These are phyloP conservation scores for Cercospora janseana DNA, from an alignment of 2,329 filamentous ascomycete genomes.

Conservation along the genomic window DNA sequence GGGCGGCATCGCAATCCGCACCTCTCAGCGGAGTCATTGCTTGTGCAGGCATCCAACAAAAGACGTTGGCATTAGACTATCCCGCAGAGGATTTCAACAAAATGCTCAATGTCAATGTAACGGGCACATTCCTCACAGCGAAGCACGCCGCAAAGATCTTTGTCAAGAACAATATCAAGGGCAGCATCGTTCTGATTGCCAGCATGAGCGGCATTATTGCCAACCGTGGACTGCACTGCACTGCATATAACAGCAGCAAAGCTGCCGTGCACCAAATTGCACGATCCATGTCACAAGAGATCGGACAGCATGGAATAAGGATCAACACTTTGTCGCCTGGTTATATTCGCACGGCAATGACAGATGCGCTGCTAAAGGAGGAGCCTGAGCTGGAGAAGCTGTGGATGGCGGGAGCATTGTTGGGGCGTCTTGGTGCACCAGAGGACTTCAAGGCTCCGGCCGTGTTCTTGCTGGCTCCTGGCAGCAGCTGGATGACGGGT, in stretches of 20 bases:
- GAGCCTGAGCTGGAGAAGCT: constrained; percentile 53
- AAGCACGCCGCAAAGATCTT: constrained; percentile 38
- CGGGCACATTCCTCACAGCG: constrained; percentile 39
- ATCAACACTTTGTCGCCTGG: constrained; percentile 39
- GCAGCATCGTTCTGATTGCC: constrained; percentile 42
- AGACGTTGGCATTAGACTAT: constrained; percentile 36
- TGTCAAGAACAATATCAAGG: constrained; percentile 33
- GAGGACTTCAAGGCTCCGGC: constrained; percentile 65
- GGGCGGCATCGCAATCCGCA: constrained; percentile 66
- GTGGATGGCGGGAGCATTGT: constrained; percentile 55
- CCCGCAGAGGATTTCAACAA: constrained; percentile 36
- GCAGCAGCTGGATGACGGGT: constrained; percentile 69
- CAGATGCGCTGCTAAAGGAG: constrained; percentile 38
- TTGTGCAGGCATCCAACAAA: constrained; percentile 33
- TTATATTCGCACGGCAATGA: constrained; percentile 41
- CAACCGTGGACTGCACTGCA: constrained; percentile 48
- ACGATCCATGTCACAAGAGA: constrained; percentile 55
- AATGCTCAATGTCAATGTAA: constrained; percentile 42
- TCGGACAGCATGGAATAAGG: constrained; percentile 41
- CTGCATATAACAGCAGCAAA: constrained; percentile 57
- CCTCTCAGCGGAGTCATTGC: constrained; percentile 53
- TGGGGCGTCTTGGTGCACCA: constrained; percentile 54
- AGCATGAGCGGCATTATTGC: constrained; percentile 40
- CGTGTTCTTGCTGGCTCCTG: constrained; percentile 65
- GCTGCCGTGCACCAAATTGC: constrained; percentile 54